Evolutionary conservation across 2,329 filamentous ascomycete genomes (phyloP), one percentile per base, ranked within the genome.

Genomic region (Dothistroma septosporum): DNA sequence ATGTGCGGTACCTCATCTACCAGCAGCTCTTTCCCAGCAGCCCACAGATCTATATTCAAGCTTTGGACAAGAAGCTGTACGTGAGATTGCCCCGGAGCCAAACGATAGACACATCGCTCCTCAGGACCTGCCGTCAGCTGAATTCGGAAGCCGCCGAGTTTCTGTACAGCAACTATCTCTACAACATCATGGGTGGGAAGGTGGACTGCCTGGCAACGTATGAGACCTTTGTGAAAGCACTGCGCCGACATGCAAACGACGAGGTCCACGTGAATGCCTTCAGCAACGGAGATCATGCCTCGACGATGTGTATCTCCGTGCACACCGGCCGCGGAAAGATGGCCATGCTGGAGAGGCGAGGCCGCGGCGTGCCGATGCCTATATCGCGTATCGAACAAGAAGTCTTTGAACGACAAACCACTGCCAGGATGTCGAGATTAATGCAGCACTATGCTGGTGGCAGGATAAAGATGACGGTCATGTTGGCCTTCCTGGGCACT

Each of bases 141-240:
- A 53, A 68, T 57, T 19, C 10, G 11, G 71, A 73, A 59, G 66
- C 62, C 12, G 61, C 60, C 53, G 66, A 57, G 14, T 70, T 68
- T 21, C 64, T 73, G 33, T 73, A 71, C 66, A 72, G 67, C 56
- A 66, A 59, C 48, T 73, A 73, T 53, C 63, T 73, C 9, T 72
- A 70, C 66, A 72, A 72, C 57, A 60, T 73, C 37, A 62, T 73
- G n/a, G 71, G 71, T 32, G 62, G 61, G 33, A 73, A 72, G 52
- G 35, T 56, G n/a, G 63, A 72, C 24, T 71, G 68, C 49, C 55
- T 73, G 7, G 58, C 53, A 2, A 48, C 53, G 1, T 73, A 72
- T 58, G 53, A 58, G 46, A 21, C 47, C 1, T 66, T 73, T 55
- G 35, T 67, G 16, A 22, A 47, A 1, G 65, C 64, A 2, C 37